Conservation (phyloP, 805 yeast species). For the Yarrowia hollandica region DNA sequence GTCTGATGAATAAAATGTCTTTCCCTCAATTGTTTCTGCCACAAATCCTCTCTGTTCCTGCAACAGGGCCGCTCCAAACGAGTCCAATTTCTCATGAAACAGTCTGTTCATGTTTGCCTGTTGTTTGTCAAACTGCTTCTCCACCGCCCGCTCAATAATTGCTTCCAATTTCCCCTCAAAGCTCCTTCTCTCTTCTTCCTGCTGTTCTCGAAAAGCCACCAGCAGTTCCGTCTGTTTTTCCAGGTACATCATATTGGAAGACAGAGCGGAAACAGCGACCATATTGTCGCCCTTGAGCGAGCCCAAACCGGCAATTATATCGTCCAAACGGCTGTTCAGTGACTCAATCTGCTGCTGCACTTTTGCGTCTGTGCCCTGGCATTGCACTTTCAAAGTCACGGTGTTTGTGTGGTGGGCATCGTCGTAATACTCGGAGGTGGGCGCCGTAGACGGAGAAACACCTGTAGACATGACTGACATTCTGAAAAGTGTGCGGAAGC, state of each 20-base stretch:
- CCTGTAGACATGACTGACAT: background rate
- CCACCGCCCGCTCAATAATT: background rate
- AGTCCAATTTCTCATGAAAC: conserved; percentile 6
- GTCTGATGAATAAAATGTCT: no score
- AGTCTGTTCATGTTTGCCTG: background rate
- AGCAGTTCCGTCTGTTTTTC: conserved; percentile 19
- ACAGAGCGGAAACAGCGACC: conserved; percentile 2
- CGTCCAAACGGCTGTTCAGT: background rate
- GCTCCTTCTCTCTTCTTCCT: background rate
- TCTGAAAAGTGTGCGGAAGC: no score
- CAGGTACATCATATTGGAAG: conserved; percentile 13
- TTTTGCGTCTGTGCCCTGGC: background rate
- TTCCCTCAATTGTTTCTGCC: background rate
- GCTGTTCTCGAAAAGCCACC: conserved; percentile 13
- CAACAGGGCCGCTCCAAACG: background rate
- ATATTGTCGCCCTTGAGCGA: conserved; percentile 20
- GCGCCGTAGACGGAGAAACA: background rate
- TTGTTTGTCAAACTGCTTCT: background rate
- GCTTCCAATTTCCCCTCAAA: background rate
- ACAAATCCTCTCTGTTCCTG: background rate
- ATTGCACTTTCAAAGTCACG: background rate
- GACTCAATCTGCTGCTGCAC: background rate
- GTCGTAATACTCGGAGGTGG: background rate
- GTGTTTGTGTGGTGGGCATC: background rate
- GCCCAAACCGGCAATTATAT: background rate